phyloP scores from a whole-genome alignment of 305 asterid species.

The Caryopteris hybrid region DNA sequence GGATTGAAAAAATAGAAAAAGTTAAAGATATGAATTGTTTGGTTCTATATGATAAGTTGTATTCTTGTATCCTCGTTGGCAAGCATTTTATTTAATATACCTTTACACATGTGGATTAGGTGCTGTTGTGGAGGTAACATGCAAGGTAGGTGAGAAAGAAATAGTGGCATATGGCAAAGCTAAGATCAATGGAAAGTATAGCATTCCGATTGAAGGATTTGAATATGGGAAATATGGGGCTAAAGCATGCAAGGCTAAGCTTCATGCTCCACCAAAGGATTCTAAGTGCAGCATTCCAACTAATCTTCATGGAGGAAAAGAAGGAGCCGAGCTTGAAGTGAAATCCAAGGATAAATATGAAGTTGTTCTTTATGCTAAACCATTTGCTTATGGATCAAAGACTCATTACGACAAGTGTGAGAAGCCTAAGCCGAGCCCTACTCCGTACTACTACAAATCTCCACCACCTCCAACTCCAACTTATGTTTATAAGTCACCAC shows the following conservation, averaged over 20 bases:
- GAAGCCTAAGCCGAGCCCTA: conserved; percentile 35
- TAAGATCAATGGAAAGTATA: conserved; percentile 57
- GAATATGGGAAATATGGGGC: conserved; percentile 53
- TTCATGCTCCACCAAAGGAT: conserved; percentile 50
- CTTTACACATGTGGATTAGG: conserved; percentile 28
- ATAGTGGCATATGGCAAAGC: conserved; percentile 55
- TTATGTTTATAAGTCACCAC: conserved; percentile 25
- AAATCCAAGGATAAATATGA: conserved; percentile 46
- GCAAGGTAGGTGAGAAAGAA: conserved; percentile 47
- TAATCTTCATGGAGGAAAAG: conserved; percentile 38
- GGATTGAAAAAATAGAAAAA: too few species aligned
- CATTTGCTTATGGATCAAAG: conserved; percentile 65
- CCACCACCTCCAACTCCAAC: conserved; percentile 35
- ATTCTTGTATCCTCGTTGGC: background rate
- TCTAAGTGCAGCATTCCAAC: conserved; percentile 52
- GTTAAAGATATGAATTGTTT: background rate
- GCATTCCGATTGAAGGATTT: conserved; percentile 45
- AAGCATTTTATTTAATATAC: background rate
- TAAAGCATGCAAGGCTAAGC: conserved; percentile 57
- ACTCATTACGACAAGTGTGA: conserved; percentile 39
- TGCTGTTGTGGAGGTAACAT: conserved; percentile 57
- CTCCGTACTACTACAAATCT: conserved; percentile 37
- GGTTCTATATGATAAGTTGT: background rate
- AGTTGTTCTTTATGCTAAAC: conserved; percentile 53
- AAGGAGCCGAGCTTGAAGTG: conserved; percentile 50